Evolutionary conservation across 176 grass and related monocot genomes (phyloP).

Genomic region (Microstegium vimineum): DNA sequence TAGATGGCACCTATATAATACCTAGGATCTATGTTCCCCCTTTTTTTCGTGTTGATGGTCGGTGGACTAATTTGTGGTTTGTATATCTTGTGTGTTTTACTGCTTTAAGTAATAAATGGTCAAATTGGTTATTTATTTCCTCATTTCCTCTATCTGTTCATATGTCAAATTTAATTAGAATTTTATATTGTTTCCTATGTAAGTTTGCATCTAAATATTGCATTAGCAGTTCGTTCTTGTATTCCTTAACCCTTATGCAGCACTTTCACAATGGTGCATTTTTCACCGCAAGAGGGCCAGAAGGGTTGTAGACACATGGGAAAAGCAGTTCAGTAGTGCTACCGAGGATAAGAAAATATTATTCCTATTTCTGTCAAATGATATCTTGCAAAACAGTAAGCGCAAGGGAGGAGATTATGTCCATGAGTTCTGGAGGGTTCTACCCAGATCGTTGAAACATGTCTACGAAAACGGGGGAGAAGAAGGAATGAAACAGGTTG

Average conservation of each 20-base stretch:
- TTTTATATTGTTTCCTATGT: neutral
- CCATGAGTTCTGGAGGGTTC: constrained; percentile 98
- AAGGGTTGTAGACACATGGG: constrained; percentile 90
- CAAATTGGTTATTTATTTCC: neutral
- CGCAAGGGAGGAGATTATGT: constrained; percentile 88
- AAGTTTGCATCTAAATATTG: neutral
- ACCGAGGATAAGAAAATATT: constrained; percentile 66
- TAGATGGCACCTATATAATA: neutral
- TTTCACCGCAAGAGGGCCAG: constrained; percentile 87
- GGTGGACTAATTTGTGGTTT: neutral
- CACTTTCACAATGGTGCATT: constrained; percentile 93
- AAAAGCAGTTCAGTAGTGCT: constrained; percentile 70
- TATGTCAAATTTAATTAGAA: neutral
- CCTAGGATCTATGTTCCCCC: neutral
- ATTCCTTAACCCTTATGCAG: constrained; percentile 68
- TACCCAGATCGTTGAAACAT: constrained; percentile 69
- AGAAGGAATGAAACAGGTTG: constrained; percentile 75
- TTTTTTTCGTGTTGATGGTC: neutral
- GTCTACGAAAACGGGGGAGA: constrained; percentile 68
- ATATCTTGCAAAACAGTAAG: constrained; percentile 96
- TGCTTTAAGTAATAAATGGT: constrained; percentile 4
- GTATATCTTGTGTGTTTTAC: neutral
- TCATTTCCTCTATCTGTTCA: constrained; percentile 2
- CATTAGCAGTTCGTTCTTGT: constrained; percentile 11
- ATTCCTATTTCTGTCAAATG: constrained; percentile 93